A percentile compares a stretch with the other conserved stretches of the same genome.
Conservation (phyloP, 2,329 filamentous ascomycete species). For the Mariannaea elegans region DNA sequence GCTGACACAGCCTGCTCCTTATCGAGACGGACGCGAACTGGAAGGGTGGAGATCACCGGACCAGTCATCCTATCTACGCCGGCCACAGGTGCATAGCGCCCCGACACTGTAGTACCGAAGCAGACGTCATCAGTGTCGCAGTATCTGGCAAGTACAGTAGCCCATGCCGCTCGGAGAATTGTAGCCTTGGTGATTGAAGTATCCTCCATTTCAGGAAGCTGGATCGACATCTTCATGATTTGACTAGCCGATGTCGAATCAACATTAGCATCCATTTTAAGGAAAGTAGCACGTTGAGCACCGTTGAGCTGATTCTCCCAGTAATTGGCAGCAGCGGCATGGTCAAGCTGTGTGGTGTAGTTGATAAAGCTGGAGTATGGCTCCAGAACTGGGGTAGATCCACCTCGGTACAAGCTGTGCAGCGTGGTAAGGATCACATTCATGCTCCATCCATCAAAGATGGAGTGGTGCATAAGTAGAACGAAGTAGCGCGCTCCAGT, state of each 20-base stretch:
- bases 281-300: slow-evolving; percentile 47
- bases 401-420: background rate
- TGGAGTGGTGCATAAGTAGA: background rate
- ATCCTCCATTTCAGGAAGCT: background rate
- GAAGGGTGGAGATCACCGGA: slow-evolving; percentile 4
- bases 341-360: background rate
- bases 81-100: slow-evolving; percentile 40
- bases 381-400: background rate
- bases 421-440: background rate
- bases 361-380: slow-evolving; percentile 2
- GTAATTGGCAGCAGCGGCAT: background rate
- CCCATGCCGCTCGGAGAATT: slow-evolving; percentile 47
- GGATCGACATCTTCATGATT: slow-evolving; percentile 35
- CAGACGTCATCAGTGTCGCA: slow-evolving; percentile 49
- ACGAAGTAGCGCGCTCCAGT: background rate
- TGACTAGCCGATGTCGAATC: slow-evolving; percentile 56
- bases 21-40: background rate
- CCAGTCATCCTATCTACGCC: slow-evolving; percentile 31
- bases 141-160: slow-evolving; percentile 59
- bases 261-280: slow-evolving; percentile 57
- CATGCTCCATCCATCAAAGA: slow-evolving; percentile 2
- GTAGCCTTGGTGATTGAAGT: slow-evolving; percentile 22
- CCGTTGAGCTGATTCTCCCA: background rate
- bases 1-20: background rate
- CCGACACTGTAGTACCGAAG: slow-evolving; percentile 55